Conservation (phyloP, 768 basidiomycete genomes). For the Strobilomyces confusus region DNA sequence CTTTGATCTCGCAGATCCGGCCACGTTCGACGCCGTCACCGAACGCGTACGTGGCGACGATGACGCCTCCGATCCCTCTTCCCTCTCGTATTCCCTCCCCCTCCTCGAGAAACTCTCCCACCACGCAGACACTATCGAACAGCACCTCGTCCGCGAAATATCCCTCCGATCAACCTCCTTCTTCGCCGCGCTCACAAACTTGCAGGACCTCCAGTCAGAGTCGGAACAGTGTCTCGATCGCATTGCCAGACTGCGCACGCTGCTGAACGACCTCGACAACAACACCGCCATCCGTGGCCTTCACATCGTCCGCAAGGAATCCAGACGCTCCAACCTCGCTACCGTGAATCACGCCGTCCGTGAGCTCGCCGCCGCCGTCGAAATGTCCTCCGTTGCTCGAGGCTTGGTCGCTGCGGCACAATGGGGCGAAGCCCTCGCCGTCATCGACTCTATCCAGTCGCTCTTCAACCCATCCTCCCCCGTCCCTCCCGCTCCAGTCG, state of each 20-base stretch:
- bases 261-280: conserved; percentile 73
- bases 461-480: conserved; percentile 42
- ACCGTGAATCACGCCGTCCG: conserved; percentile 58
- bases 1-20: conserved; percentile 82
- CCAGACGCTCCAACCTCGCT: conserved; percentile 56
- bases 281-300: conserved; percentile 77
- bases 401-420: conserved; percentile 79
- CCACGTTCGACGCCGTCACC: conserved; percentile 73
- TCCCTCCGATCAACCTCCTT: conserved; percentile 87
- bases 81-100: conserved; percentile 64
- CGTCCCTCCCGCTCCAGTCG: conserved; percentile 1
- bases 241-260: conserved; percentile 64
- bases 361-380: conserved; percentile 66
- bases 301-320: conserved; percentile 63
- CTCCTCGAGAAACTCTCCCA: conserved; percentile 88
- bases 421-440: conserved; percentile 79
- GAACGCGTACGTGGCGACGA: conserved; percentile 44
- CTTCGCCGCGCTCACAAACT: conserved; percentile 92
- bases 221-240: conserved; percentile 77
- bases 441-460: conserved; percentile 64
- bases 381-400: conserved; percentile 70
- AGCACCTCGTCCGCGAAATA: conserved; percentile 92
- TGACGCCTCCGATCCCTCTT: conserved; percentile 49
- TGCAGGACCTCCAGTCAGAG: conserved; percentile 89
- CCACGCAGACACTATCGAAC: conserved; percentile 89